phyloP scores from a whole-genome alignment of 1,284 basidiomycete species.

The Boletus smithii region DNA sequence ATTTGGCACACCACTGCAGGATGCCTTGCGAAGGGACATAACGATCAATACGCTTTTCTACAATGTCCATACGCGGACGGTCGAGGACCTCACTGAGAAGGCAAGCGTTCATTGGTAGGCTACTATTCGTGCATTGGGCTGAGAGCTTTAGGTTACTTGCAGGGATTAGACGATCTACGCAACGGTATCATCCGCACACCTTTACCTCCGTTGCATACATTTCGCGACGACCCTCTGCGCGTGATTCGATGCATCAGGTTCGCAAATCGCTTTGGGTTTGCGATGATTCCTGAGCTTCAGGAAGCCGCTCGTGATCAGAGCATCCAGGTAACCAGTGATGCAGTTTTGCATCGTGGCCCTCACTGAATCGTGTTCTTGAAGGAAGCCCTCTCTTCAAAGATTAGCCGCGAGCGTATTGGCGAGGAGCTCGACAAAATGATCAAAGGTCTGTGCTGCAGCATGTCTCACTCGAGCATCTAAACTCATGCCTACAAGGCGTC shows the following conservation, averaged over 20 bases:
- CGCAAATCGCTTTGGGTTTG: slow-evolving; percentile 85
- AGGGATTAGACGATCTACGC: slow-evolving; percentile 86
- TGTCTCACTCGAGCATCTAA: background rate
- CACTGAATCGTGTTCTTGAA: slow-evolving; percentile 31
- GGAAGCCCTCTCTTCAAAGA: slow-evolving; percentile 74
- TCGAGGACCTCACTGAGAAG: slow-evolving; percentile 89
- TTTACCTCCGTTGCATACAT: slow-evolving; percentile 82
- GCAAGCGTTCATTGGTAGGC: slow-evolving; percentile 42
- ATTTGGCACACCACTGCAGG: slow-evolving; percentile 91
- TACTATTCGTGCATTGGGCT: slow-evolving; percentile 1
- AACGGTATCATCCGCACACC: slow-evolving; percentile 86
- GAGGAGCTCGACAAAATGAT: slow-evolving; percentile 92
- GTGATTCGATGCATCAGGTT: slow-evolving; percentile 91
- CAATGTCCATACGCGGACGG: slow-evolving; percentile 84
- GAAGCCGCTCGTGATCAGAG: slow-evolving; percentile 62
- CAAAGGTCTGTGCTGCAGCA: slow-evolving; percentile 49
- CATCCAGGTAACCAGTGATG: slow-evolving; percentile 58
- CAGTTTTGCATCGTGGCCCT: background rate
- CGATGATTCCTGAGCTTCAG: slow-evolving; percentile 70
- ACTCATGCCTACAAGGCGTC: slow-evolving; percentile 44
- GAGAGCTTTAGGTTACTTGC: slow-evolving; percentile 6
- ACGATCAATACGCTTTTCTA: slow-evolving; percentile 98
- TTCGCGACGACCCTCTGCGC: slow-evolving; percentile 91
- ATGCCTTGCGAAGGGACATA: slow-evolving; percentile 87
- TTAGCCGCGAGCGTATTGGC: slow-evolving; percentile 87